Percentiles rank a stretch among this genome's conserved stretches.
These are phyloP conservation scores for Xerocomellus intermedius DNA, from an alignment of 768 basidiomycete species.

Conservation along the genomic window DNA sequence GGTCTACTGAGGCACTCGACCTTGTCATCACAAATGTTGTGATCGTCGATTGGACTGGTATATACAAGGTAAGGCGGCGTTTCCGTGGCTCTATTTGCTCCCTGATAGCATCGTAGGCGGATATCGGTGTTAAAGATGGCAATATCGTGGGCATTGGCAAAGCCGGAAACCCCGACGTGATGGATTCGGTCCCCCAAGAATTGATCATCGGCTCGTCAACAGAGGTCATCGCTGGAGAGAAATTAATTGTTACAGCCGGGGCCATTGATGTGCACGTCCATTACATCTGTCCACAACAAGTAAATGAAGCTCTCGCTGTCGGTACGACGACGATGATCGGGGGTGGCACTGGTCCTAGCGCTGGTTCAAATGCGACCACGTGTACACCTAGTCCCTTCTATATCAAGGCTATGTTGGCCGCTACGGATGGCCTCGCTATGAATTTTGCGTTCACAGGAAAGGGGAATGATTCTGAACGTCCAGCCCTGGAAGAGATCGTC, in stretches of 20 bases:
- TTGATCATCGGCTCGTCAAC: constrained; percentile 89
- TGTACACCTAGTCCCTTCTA: constrained; percentile 92
- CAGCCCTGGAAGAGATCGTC: constrained; percentile 76
- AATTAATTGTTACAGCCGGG: constrained; percentile 90
- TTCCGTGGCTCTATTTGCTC: neutral
- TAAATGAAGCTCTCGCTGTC: constrained; percentile 76
- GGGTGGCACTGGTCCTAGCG: constrained; percentile 92
- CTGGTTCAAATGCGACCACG: constrained; percentile 86
- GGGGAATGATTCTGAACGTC: constrained; percentile 84
- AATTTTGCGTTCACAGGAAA: constrained; percentile 97
- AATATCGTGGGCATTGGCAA: constrained; percentile 90
- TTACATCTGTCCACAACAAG: constrained; percentile 93
- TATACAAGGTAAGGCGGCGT: constrained; percentile 69
- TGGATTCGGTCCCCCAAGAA: constrained; percentile 69
- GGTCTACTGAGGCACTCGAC: constrained; percentile 71
- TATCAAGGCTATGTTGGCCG: constrained; percentile 86
- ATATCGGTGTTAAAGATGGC: constrained; percentile 88
- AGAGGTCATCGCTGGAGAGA: constrained; percentile 95
- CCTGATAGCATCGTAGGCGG: constrained; percentile 57
- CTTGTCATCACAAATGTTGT: constrained; percentile 94
- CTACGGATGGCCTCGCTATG: constrained; percentile 86
- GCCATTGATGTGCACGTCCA: constrained; percentile 91
- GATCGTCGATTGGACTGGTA: constrained; percentile 92
- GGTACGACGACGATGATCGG: constrained; percentile 95
- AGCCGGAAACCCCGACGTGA: constrained; percentile 93